Percentiles rank a stretch among this genome's conserved stretches.
phyloP scores from a whole-genome alignment of 805 yeast species.

The Suhomyces xylopsoci region DNA sequence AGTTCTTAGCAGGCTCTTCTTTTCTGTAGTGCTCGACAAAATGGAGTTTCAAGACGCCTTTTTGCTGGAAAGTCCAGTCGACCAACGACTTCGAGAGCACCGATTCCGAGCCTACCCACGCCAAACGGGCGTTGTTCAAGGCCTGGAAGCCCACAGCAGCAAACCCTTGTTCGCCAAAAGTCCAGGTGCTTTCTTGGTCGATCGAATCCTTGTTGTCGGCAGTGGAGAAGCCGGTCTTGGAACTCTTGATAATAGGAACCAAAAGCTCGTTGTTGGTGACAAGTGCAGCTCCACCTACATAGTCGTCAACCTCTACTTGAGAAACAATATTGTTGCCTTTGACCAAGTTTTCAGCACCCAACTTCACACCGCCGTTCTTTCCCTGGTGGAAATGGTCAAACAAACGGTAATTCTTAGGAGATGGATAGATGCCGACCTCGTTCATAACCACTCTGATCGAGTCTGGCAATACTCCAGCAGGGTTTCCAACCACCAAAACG shows the following conservation, averaged over 20 bases:
- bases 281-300: slow-evolving; percentile 63
- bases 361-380: slow-evolving; percentile 26
- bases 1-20: slow-evolving; percentile 40
- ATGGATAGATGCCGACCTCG: slow-evolving; percentile 79
- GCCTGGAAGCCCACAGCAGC: slow-evolving; percentile 78
- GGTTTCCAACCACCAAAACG: slow-evolving; percentile 61
- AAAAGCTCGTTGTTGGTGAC: slow-evolving; percentile 66
- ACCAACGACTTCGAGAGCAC: slow-evolving; percentile 40
- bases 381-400: slow-evolving; percentile 59
- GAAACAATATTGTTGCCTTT: slow-evolving; percentile 9
- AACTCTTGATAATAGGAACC: slow-evolving; percentile 67
- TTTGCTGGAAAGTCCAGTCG: slow-evolving; percentile 73
- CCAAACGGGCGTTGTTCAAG: slow-evolving; percentile 68
- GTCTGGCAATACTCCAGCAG: slow-evolving; percentile 30
- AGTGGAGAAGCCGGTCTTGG: slow-evolving; percentile 58
- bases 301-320: slow-evolving; percentile 7
- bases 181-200: slow-evolving; percentile 58
- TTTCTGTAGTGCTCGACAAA: slow-evolving; percentile 54
- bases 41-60: slow-evolving; percentile 57
- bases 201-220: slow-evolving; percentile 35
- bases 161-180: slow-evolving; percentile 75
- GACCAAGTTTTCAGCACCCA: slow-evolving; percentile 25
- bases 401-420: slow-evolving; percentile 67
- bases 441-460: slow-evolving; percentile 60
- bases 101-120: slow-evolving; percentile 74